Percentiles rank a stretch among this genome's conserved stretches.
These are phyloP conservation scores for Emericellopsis cladophorae DNA, from an alignment of 2,329 filamentous ascomycete species.

Conservation along the genomic window DNA sequence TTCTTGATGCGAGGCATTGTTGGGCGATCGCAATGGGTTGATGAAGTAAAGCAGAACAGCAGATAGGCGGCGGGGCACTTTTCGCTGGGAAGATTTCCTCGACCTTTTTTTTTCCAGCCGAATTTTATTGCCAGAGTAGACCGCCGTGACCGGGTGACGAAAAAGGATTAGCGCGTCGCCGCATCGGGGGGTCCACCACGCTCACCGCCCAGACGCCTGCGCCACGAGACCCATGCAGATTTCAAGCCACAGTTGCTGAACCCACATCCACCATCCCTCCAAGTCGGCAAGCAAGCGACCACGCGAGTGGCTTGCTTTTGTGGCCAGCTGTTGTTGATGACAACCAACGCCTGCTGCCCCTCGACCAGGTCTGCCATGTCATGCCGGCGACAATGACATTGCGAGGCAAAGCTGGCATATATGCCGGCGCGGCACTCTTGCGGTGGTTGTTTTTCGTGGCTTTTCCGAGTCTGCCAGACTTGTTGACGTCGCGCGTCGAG, in stretches of 20 bases:
- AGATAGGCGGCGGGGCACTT: not conserved
- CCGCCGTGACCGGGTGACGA: not conserved
- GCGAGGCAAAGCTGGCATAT: constrained; percentile 42
- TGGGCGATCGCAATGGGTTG: not conserved
- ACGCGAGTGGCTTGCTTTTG: too few species aligned
- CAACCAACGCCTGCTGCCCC: not conserved
- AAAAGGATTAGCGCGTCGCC: not conserved
- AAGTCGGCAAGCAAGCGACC: too few species aligned
- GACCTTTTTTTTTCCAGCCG: constrained; percentile 17
- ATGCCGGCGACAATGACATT: constrained; percentile 25
- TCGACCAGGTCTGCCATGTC: constrained; percentile 9
- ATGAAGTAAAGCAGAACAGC: not conserved
- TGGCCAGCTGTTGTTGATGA: too few species aligned
- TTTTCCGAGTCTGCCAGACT: constrained; percentile 73
- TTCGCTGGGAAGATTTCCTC: constrained; percentile 6
- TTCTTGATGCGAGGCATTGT: constrained; percentile 72
- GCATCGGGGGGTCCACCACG: not conserved
- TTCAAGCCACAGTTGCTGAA: too few species aligned
- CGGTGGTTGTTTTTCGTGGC: constrained; percentile 67
- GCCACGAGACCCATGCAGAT: too few species aligned
- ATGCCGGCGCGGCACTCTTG: constrained; percentile 62
- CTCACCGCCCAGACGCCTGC: not conserved
- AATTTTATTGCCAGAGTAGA: not conserved
- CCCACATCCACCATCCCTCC: too few species aligned
- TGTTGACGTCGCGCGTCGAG: constrained; percentile 85